Evolutionary conservation across 805 yeast species (phyloP).

Genomic region (Cephaloascus fragrans): DNA sequence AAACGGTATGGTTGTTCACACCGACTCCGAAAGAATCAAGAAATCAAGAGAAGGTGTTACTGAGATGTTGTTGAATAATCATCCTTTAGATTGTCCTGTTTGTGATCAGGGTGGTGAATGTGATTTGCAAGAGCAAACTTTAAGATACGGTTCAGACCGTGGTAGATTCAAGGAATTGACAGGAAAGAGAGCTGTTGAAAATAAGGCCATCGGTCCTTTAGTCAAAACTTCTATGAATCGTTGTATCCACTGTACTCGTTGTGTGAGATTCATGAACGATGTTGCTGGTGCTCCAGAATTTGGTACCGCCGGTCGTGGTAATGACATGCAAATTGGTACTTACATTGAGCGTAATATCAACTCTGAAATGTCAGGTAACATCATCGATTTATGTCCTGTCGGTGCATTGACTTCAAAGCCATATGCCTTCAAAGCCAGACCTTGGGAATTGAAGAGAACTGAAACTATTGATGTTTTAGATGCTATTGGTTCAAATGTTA

Average conservation of each 20-base stretch:
- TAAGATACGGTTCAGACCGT: conserved; percentile 77
- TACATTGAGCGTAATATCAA: conserved; percentile 78
- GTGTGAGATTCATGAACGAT: conserved; percentile 83
- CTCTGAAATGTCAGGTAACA: conserved; percentile 79
- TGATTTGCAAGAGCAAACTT: conserved; percentile 81
- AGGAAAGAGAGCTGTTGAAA: conserved; percentile 86
- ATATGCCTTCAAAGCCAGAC: conserved; percentile 85
- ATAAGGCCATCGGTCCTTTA: conserved; percentile 83
- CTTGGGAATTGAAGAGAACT: conserved; percentile 88
- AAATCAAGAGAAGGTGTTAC: conserved; percentile 87
- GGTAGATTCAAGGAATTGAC: conserved; percentile 75
- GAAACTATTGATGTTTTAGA: conserved; percentile 81
- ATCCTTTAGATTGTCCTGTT: conserved; percentile 86
- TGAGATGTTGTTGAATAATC: conserved; percentile 80
- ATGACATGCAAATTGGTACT: conserved; percentile 87
- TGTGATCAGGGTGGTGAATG: conserved; percentile 96
- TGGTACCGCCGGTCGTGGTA: conserved; percentile 85
- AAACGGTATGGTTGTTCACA: conserved; percentile 79
- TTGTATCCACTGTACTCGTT: conserved; percentile 87
- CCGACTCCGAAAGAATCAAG: conserved; percentile 67
- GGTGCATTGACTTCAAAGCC: conserved; percentile 89
- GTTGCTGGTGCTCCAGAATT: conserved; percentile 90
- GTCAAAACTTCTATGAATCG: conserved; percentile 88
- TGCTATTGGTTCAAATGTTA: conserved; percentile 71
- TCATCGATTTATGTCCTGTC: conserved; percentile 83